Percentiles rank a stretch among this genome's conserved stretches.
These are phyloP conservation scores for Aspergillus caelatus DNA, from an alignment of 2,329 filamentous ascomycete species.

Conservation along the genomic window DNA sequence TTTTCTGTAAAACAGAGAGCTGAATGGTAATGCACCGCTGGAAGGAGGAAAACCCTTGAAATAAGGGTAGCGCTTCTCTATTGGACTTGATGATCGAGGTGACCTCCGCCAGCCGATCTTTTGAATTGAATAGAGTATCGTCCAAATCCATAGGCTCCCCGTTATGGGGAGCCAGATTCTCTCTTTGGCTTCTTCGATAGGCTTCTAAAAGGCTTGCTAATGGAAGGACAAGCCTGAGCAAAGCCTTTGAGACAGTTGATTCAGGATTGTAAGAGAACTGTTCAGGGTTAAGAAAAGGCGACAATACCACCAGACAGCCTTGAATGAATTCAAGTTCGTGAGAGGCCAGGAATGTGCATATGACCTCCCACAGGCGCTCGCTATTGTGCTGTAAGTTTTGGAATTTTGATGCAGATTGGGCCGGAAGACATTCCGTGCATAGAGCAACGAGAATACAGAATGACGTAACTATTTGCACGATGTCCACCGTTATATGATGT, in stretches of 20 bases:
- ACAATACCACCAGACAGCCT: slow-evolving; percentile 36
- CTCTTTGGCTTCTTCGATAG: slow-evolving; percentile 26
- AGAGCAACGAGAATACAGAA: slow-evolving; percentile 49
- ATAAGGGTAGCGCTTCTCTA: slow-evolving; percentile 34
- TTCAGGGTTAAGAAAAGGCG: slow-evolving; percentile 34
- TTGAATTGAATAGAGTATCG: slow-evolving; percentile 34
- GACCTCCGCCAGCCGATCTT: slow-evolving; percentile 25
- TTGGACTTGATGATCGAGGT: slow-evolving; percentile 32
- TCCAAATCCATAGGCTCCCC: slow-evolving; percentile 50
- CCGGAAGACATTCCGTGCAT: slow-evolving; percentile 39
- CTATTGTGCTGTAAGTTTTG: slow-evolving; percentile 33
- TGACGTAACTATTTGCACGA: slow-evolving; percentile 54
- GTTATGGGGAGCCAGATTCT: slow-evolving; percentile 10
- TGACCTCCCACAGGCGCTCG: slow-evolving; percentile 35
- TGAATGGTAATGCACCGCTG: slow-evolving; percentile 40
- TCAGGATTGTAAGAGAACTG: slow-evolving; percentile 19
- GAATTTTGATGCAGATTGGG: slow-evolving; percentile 31
- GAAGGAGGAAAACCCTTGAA: slow-evolving; percentile 38
- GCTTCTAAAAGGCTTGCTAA: slow-evolving; percentile 36
- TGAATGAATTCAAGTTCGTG: slow-evolving; percentile 33
- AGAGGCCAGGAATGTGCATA: slow-evolving; percentile 37
- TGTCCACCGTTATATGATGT: slow-evolving; percentile 53
- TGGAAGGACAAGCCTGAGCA: slow-evolving; percentile 31
- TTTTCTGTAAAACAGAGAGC: slow-evolving; percentile 33
- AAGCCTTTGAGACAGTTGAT: slow-evolving; percentile 24